Evolutionary conservation across 2,329 filamentous ascomycete species (phyloP).

Genomic region (Alternaria brassicae): DNA sequence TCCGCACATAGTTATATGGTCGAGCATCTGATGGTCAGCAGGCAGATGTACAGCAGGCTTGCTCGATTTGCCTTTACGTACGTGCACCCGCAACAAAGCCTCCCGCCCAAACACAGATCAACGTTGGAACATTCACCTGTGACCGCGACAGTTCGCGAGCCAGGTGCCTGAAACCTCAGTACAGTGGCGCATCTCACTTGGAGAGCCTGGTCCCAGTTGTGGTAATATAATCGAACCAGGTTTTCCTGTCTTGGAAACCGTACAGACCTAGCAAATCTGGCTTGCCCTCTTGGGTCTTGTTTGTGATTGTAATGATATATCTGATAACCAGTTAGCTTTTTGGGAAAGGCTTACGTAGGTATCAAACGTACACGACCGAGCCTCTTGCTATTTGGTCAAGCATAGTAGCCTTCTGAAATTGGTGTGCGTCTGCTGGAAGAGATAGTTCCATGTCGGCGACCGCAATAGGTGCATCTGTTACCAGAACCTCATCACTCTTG

Average conservation of each 20-base stretch:
- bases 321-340: slow-evolving; percentile 3
- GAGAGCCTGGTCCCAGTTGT: background rate
- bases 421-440: slow-evolving; percentile 22
- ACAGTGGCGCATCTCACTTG: background rate
- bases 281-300: slow-evolving; percentile 15
- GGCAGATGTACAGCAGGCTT: background rate
- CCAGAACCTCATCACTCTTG: slow-evolving; percentile 24
- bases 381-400: slow-evolving; percentile 39
- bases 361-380: slow-evolving; percentile 18
- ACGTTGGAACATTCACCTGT: background rate
- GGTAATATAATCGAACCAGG: slow-evolving; percentile 27
- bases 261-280: slow-evolving; percentile 30
- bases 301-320: slow-evolving; percentile 30
- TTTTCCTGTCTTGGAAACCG: slow-evolving; percentile 22
- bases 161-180: background rate
- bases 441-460: slow-evolving; percentile 21
- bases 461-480: slow-evolving; percentile 31
- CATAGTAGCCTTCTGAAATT: slow-evolving; percentile 33
- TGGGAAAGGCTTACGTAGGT: background rate
- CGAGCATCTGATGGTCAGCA: background rate
- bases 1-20: background rate
- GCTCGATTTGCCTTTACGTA: background rate
- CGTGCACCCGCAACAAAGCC: background rate
- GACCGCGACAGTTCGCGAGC: background rate
- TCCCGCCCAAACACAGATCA: background rate